Evolutionary conservation across 768 basidiomycete species (phyloP), one percentile per base, ranked within the genome.

Genomic region (Xanthoconium purpureum): DNA sequence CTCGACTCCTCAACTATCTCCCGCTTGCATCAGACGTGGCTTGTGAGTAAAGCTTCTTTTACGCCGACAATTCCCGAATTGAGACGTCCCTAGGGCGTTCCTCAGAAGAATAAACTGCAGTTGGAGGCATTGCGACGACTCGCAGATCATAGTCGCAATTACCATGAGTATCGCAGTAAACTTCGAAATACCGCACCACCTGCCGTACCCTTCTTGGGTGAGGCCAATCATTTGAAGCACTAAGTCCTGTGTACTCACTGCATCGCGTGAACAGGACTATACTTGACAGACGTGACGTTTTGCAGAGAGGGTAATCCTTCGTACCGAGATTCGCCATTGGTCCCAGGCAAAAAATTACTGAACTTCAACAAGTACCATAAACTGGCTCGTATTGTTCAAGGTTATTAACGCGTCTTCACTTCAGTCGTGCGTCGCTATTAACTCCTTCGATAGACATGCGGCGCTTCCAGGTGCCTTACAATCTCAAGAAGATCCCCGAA

Each of bases 331-430:
- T 91, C 94, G 6, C 90, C 94, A 0, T 71, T 83, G 54, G 85
- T 85, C 52, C 78, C 88, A 1, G 81, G 81, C 56, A 87, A 91
- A 73, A 89, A 85, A 63, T 74, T 99, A 38, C 80, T 98, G 69
- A 99, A 99, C 73, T 94, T 97, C 67, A 96, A 95, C 73, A 96
- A 97, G 72, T 98, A 97, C 65, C 89, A 90, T 66, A 96, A 92
- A 69, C 80, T 95, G 56, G 88, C 88, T 35, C 80, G 86, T 65
- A 93, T 96, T 62, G 81, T 94, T 43, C 86, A 90, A 77, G 90
- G 90, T 83, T 61, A 65, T 73, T 50, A 1, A 35, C 39, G n/a
- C 30, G 8, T 10, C 11, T 29, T 53, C 39, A 30, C 20, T 32
- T 51, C n/a, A 24, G 7, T 20, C 35, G 39, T 46, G 18, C 44